These are phyloP conservation scores for Penicillium sp. DNA, from an alignment of 2,329 filamentous ascomycete species.

Conservation along the genomic window DNA sequence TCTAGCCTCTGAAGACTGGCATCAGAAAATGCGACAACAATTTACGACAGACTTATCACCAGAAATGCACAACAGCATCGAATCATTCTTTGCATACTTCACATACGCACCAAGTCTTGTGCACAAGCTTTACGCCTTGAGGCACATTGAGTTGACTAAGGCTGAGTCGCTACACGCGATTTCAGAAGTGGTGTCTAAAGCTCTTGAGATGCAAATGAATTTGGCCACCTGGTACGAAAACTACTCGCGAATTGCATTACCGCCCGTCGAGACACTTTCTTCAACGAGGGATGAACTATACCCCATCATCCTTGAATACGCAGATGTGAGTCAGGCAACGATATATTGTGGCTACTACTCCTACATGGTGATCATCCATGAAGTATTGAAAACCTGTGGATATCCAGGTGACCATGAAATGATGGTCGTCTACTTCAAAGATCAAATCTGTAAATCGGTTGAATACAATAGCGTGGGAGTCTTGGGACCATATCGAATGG, in stretches of 20 bases:
- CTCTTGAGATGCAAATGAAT: slow-evolving; percentile 24
- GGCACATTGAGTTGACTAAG: slow-evolving; percentile 14
- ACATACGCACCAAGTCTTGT: slow-evolving; percentile 28
- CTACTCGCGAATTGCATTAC: slow-evolving; percentile 18
- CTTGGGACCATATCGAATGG: slow-evolving; percentile 30
- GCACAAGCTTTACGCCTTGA: slow-evolving; percentile 27
- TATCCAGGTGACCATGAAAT: slow-evolving; percentile 26
- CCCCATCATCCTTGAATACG: slow-evolving; percentile 24
- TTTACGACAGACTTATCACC: slow-evolving; percentile 11
- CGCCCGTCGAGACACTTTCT: slow-evolving; percentile 22
- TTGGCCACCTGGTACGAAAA: slow-evolving; percentile 24
- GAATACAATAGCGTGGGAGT: slow-evolving; percentile 27
- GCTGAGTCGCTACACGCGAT: slow-evolving; percentile 11
- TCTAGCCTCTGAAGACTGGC: slow-evolving; percentile 27
- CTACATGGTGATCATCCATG: slow-evolving; percentile 31
- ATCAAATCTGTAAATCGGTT: slow-evolving; percentile 35
- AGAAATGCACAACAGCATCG: slow-evolving; percentile 23
- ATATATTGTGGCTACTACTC: slow-evolving; percentile 30
- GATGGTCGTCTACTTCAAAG: slow-evolving; percentile 26
- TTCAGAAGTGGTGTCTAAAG: slow-evolving; percentile 16
- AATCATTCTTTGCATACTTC: slow-evolving; percentile 30
- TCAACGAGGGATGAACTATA: slow-evolving; percentile 20
- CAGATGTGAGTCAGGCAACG: slow-evolving; percentile 22
- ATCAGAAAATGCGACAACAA: slow-evolving; percentile 27
- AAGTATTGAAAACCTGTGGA: slow-evolving; percentile 21